These are phyloP conservation scores for Cadophora malorum DNA, from an alignment of 2,329 filamentous ascomycete genomes.

Conservation along the genomic window DNA sequence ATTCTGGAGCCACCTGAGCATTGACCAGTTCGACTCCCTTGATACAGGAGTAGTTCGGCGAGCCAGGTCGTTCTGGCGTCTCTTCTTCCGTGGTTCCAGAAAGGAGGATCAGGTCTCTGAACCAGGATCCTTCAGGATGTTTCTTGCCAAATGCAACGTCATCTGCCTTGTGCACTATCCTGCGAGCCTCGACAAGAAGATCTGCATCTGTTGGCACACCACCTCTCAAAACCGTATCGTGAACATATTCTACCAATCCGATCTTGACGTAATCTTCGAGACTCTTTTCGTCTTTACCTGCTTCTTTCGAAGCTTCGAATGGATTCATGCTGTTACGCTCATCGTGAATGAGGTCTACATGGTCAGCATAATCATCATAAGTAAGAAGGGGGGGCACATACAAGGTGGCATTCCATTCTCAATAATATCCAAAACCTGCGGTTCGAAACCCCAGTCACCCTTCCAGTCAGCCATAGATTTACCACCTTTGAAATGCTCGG, in stretches of 20 bases:
- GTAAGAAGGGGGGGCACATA: constrained; percentile 52
- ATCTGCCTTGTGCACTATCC: constrained; percentile 63
- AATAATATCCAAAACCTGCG: constrained; percentile 65
- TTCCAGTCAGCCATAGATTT: constrained; percentile 73
- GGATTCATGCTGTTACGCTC: constrained; percentile 64
- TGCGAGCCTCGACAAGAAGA: constrained; percentile 63
- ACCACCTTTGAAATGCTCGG: constrained; percentile 72
- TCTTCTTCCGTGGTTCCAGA: constrained; percentile 41
- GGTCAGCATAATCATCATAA: constrained; percentile 30
- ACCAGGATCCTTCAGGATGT: constrained; percentile 55
- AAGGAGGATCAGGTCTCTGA: constrained; percentile 64
- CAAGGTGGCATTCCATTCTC: constrained; percentile 72
- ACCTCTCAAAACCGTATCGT: constrained; percentile 52
- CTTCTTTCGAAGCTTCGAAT: constrained; percentile 51
- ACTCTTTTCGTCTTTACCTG: constrained; percentile 57
- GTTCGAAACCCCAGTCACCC: constrained; percentile 73
- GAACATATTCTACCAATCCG: constrained; percentile 60
- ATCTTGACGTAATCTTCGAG: constrained; percentile 68
- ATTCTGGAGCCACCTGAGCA: constrained; percentile 18
- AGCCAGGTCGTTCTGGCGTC: background rate
- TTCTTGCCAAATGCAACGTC: constrained; percentile 47
- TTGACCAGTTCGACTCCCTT: constrained; percentile 29
- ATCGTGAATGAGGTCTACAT: constrained; percentile 66
- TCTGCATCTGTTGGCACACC: constrained; percentile 56
- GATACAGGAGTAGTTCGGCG: constrained; percentile 23